These are phyloP conservation scores for Paramecium sonneborni DNA, from an alignment of 73 alveolate genomes.

Conservation along the genomic window DNA sequence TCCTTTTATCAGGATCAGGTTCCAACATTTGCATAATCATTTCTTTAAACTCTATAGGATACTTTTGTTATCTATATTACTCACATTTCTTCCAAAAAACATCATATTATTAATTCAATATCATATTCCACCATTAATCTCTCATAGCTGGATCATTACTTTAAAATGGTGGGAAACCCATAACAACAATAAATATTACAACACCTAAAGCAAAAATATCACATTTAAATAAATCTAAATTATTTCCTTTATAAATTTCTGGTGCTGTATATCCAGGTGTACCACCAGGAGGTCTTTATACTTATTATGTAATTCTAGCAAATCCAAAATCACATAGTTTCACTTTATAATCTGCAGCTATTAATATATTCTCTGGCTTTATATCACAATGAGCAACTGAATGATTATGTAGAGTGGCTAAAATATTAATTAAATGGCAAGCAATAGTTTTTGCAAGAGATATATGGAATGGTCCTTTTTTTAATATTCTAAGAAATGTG, in stretches of 20 bases:
- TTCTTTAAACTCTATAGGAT: neutral
- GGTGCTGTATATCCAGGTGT: conserved; percentile 45
- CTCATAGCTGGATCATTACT: neutral
- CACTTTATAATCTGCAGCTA: neutral
- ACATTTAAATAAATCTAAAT: neutral
- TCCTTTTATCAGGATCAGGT: neutral
- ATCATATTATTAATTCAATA: neutral
- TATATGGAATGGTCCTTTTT: conserved; percentile 26
- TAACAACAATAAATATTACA: neutral
- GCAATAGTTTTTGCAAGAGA: neutral
- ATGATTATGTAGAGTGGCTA: neutral
- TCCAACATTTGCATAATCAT: conserved; percentile 2
- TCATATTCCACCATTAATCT: conserved; percentile 24
- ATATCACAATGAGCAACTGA: conserved; percentile 21
- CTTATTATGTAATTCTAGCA: neutral
- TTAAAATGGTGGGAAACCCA: conserved; percentile 43
- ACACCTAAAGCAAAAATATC: conserved; percentile 15
- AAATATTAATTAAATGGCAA: neutral
- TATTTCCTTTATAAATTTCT: neutral
- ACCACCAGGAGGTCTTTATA: neutral
- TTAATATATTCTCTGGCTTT: conserved; percentile 47
- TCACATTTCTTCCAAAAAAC: conserved; percentile 15
- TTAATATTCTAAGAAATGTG: conserved; percentile 29
- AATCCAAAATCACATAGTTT: conserved; percentile 40
- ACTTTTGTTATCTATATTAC: neutral